A percentile compares a stretch with the other conserved stretches of the same genome.
These are phyloP conservation scores for Thraustochytrium sp. DNA, from an alignment of 352 stramenopile genomes.

Conservation along the genomic window DNA sequence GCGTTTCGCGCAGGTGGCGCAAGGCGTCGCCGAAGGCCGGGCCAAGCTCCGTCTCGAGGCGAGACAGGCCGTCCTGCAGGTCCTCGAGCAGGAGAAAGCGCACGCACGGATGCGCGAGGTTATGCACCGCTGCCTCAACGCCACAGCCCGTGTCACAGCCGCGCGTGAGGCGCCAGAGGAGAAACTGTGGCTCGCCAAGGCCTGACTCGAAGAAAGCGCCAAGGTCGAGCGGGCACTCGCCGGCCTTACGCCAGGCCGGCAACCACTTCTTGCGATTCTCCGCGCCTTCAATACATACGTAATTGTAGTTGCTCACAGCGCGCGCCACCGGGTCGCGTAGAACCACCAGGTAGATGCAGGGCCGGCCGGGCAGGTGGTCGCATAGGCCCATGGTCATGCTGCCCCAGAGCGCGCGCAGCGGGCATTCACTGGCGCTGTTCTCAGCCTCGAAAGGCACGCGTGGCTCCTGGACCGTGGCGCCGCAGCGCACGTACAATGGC, in stretches of 20 bases:
- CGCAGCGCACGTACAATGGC: constrained; percentile 23
- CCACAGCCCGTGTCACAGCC: constrained; percentile 32
- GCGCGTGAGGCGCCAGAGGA: constrained; percentile 40
- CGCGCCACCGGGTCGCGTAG: constrained; percentile 17
- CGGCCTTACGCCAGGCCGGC: background rate
- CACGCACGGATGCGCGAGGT: constrained; percentile 24
- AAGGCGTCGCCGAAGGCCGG: background rate
- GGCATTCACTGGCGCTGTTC: background rate
- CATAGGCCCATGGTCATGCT: constrained; percentile 41
- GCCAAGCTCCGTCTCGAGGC: background rate
- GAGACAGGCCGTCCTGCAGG: constrained; percentile 8
- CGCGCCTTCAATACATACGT: constrained; percentile 41
- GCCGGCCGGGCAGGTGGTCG: constrained; percentile 27
- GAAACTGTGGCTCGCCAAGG: constrained; percentile 41
- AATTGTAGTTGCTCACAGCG: constrained; percentile 45
- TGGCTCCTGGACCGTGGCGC: background rate
- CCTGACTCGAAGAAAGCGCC: constrained; percentile 42
- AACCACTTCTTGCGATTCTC: constrained; percentile 38
- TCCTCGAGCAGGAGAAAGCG: constrained; percentile 40
- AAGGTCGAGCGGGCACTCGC: constrained; percentile 3
- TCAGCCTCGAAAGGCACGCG: background rate
- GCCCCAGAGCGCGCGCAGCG: constrained; percentile 31
- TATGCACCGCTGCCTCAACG: background rate
- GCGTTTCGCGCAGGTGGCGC: background rate
- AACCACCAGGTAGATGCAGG: constrained; percentile 39